Evolutionary conservation across 192 early-diverging fungal genomes (phyloP).

Genomic region (Backusella psychrophila): DNA sequence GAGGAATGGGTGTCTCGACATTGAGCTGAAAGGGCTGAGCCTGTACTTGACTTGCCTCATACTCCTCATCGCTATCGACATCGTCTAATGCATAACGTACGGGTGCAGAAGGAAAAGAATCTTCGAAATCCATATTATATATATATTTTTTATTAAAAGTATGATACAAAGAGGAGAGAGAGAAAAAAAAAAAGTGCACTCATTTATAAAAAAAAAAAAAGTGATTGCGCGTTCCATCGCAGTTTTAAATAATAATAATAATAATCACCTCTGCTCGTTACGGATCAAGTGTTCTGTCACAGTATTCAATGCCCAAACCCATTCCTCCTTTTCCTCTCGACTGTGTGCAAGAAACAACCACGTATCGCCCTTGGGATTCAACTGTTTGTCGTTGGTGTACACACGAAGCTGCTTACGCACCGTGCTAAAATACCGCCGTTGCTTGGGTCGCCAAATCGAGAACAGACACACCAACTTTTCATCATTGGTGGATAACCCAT

Average conservation of each 20-base stretch:
- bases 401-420: constrained; percentile 9
- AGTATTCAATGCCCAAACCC: constrained; percentile 31
- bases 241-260: neutral
- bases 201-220: neutral
- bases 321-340: constrained; percentile 30
- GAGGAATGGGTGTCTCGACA: neutral
- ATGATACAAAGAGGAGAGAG: neutral
- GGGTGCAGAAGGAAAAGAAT: constrained; percentile 28
- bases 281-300: constrained; percentile 17
- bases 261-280: neutral
- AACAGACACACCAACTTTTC: constrained; percentile 20
- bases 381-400: neutral
- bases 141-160: neutral
- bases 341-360: constrained; percentile 21
- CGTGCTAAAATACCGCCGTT: neutral
- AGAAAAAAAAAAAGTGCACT: neutral
- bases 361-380: constrained; percentile 9
- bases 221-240: neutral
- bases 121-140: constrained; percentile 23
- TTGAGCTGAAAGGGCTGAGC: neutral
- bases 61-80: constrained; percentile 19
- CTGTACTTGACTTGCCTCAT: neutral
- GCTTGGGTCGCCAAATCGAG: constrained; percentile 24
- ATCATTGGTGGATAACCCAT: constrained; percentile 26
- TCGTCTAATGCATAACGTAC: constrained; percentile 31